Base-by-base conservation (phyloP, 345 rosid species). In the Gossypium sturtianum region DNA sequence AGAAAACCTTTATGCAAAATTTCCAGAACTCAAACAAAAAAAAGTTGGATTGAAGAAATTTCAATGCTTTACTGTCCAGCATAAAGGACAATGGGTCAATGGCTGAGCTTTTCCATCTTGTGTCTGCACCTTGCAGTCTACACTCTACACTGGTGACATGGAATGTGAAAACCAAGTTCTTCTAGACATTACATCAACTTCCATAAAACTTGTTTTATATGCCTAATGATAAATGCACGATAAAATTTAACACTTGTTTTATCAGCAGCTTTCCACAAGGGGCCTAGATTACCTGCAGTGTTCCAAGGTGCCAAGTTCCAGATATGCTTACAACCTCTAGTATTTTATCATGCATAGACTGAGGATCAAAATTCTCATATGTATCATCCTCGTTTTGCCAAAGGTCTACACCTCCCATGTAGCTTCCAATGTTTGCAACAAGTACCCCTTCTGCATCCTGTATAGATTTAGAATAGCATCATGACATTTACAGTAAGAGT, bases 371-470 rank as follows among this genome's bases (percentile, higher is more conserved):
- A 75, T 89, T 90, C 66, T 87, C 97, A 78, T 86, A 90, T 54
- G 83, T 87, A 75, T 93, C 98, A 70, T 91, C 95, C 77, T 91
- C 91, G 41, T 90, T 91, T 83, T 91, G 95, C 98, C 98, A 93
- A 74, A 93, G 80, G 79, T 93, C 98, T 15, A 93, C 97, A 51
- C 98, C 97, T 57, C 97, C 98, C 98, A 90, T 93, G 80, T 93
- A 91, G 84, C 97, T 93, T 76, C 97, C 98, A 66, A 93, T 93
- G 83, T 93, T 93, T 43, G 95, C 92, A 80, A 93, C 90, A 19
- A 93, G 97, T 70, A 93, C 87, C 51, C 98, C 97, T 81, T 91
- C 98, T 59, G 90, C 92, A 80, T 93, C 98, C 98, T 93, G 82
- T 66, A 80, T 48, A 78, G 20, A 64, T 80, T 76, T 15, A 52